Evolutionary conservation across 2,329 filamentous ascomycete species (phyloP).

Genomic region (Fusarium sp.): DNA sequence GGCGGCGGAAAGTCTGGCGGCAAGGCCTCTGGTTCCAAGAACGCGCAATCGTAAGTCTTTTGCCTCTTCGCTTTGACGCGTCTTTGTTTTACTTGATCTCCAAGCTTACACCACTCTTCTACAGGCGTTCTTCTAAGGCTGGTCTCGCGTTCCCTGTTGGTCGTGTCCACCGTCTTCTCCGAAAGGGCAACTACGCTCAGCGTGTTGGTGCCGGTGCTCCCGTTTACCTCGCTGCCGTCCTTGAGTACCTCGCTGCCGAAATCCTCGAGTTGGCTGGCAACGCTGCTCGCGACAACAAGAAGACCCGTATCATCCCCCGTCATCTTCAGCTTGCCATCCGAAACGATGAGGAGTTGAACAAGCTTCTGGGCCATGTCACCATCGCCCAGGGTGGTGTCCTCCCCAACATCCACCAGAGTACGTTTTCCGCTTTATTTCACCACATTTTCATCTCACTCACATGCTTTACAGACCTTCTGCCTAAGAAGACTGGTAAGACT

Average conservation of each 20-base stretch:
- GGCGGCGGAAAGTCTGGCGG: conserved; percentile 99
- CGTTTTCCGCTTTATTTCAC: conserved; percentile 51
- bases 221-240: conserved; percentile 95
- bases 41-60: conserved; percentile 90
- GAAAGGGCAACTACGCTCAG: conserved; percentile 99
- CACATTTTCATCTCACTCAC: conserved; percentile 51
- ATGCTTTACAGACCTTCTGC: conserved; percentile 80
- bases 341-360: conserved; percentile 99
- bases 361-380: conserved; percentile 94
- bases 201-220: conserved; percentile 98
- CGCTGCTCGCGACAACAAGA: conserved; percentile 99
- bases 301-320: conserved; percentile 99
- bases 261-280: conserved; percentile 99
- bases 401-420: conserved; percentile 97
- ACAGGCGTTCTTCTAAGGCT: conserved; percentile 97
- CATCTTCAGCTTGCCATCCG: conserved; percentile 99
- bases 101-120: conserved; percentile 11
- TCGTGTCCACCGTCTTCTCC: conserved; percentile 98
- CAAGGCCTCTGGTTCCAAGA: conserved; percentile 99
- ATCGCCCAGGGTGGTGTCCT: conserved; percentile 97
- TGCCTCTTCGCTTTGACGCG: conserved; percentile 3
- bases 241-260: conserved; percentile 98
- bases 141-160: conserved; percentile 99
- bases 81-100: not conserved
- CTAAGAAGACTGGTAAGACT: conserved; percentile 98